Base-by-base conservation (phyloP, 306 rosid genomes). In the Cicer pinnatifidum region DNA sequence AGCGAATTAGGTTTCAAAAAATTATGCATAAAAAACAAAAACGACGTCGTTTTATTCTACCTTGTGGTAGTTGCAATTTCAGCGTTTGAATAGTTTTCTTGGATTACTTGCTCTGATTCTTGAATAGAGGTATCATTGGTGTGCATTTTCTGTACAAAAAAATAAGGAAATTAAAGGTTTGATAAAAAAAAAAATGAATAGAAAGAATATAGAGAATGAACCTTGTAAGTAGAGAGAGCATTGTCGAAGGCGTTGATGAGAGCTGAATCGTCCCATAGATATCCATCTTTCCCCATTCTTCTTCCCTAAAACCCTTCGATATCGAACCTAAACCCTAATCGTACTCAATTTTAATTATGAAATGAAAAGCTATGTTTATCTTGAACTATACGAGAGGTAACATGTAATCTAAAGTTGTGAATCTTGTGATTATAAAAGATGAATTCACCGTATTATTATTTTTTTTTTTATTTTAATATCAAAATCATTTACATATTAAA, bases 221-320 rank as follows among this genome's bases (percentile, higher is more conserved):
- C 96, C 96, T 91, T 93, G 86, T 86, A 93, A 15, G 76, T 83
- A 70, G 88, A 83, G 74, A 91, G 71, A 61, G 98, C 91, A 50
- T 78, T 70, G n/a, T 93, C 88, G 81, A 91, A 89, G 75, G 94
- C 97, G 75, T 56, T 70, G 82, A 91, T 75, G 39, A 91, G 88
- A 87, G 92, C 88, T 4, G 94, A 89, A 84, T 93, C 96, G 75
- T 93, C 97, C 96, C 96, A 93, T 62, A 89, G 75, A 46, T 86
- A 88, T 58, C 87, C 86, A 35, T 88, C 82, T 58, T 78, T 84
- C 62, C 82, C 94, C 98, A 89, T 59, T 59, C 65, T 35, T 51
- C 48, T 54, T 12, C 15, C 77, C 77, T 71, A 58, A 58, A 72
- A 23, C 69, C 77, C 56, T 56, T 43, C 3, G 17, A 72, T 20